These are phyloP conservation scores for Ceratobasidium sp. DNA, from an alignment of 1,284 basidiomycete genomes.

Conservation along the genomic window DNA sequence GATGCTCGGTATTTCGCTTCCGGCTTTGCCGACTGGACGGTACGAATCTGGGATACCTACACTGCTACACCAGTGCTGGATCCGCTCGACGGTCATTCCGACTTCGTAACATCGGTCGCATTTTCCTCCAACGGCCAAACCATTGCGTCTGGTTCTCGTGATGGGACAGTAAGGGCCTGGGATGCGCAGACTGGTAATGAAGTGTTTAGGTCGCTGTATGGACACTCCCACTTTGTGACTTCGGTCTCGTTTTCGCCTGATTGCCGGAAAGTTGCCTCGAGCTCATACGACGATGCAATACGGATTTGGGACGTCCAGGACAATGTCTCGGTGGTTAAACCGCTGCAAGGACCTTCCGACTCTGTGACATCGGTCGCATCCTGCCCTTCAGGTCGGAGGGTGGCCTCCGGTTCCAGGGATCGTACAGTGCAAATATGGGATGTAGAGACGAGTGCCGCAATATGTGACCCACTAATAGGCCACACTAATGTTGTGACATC, in stretches of 20 bases:
- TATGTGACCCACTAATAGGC: background rate
- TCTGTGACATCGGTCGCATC: background rate
- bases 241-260: background rate
- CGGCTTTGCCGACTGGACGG: background rate
- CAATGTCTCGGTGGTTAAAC: background rate
- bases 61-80: background rate
- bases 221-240: background rate
- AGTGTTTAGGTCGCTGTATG: background rate
- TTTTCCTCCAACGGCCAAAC: background rate
- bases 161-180: conserved; percentile 17
- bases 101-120: conserved; percentile 12
- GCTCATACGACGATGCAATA: background rate
- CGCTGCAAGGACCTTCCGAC: background rate
- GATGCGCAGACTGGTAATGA: no score
- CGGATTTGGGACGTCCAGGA: background rate
- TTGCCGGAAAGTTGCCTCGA: background rate
- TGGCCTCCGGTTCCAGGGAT: background rate
- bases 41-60: conserved; percentile 41
- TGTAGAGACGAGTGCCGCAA: background rate
- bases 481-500: background rate
- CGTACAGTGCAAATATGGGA: background rate
- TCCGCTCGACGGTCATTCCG: conserved; percentile 4
- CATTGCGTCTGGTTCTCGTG: background rate
- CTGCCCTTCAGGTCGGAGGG: background rate
- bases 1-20: conserved; percentile 24